These are phyloP conservation scores for Pseudohyphozyma bogoriensis DNA, from an alignment of 768 basidiomycete species.

Conservation along the genomic window DNA sequence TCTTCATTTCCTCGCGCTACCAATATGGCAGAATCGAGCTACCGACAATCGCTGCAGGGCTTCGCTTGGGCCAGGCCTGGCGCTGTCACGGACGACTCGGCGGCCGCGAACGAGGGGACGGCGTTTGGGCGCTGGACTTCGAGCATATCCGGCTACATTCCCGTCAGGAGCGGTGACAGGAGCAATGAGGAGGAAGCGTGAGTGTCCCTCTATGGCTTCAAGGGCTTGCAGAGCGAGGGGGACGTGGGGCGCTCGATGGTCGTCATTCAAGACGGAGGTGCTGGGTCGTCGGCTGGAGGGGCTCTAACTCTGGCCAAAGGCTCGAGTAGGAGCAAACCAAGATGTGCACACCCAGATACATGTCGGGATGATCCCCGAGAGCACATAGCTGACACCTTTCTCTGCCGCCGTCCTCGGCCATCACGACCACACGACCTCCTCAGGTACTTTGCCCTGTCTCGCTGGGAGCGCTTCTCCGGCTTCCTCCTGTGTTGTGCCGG, in stretches of 20 bases:
- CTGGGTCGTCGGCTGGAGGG: too few relatives aligned
- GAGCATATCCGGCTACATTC: slow-evolving; percentile 71
- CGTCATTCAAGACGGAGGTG: too few relatives aligned
- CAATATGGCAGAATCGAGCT: slow-evolving; percentile 20
- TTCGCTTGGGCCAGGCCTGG: slow-evolving; percentile 61
- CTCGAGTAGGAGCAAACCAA: too few relatives aligned
- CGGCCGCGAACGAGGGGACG: slow-evolving; percentile 19
- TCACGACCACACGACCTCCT: neutral
- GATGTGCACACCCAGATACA: too few relatives aligned
- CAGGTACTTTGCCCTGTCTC: slow-evolving; percentile 50
- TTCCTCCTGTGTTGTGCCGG: slow-evolving; percentile 83
- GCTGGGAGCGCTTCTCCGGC: slow-evolving; percentile 90
- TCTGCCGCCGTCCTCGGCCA: too few relatives aligned
- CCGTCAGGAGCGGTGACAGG: slow-evolving; percentile 65
- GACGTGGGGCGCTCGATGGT: too few relatives aligned
- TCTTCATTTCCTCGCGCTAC: neutral
- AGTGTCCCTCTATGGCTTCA: neutral
- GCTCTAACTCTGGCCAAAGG: too few relatives aligned
- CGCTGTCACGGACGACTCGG: slow-evolving; percentile 59
- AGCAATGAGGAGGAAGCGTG: slow-evolving; percentile 94
- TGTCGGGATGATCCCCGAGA: too few relatives aligned
- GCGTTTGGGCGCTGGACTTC: too few relatives aligned
- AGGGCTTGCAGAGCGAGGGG: neutral
- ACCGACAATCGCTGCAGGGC: slow-evolving; percentile 24
- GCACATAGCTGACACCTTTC: too few relatives aligned